Conservation (phyloP, 495 filamentous ascomycete species). For the Aspergillus sparsus region DNA sequence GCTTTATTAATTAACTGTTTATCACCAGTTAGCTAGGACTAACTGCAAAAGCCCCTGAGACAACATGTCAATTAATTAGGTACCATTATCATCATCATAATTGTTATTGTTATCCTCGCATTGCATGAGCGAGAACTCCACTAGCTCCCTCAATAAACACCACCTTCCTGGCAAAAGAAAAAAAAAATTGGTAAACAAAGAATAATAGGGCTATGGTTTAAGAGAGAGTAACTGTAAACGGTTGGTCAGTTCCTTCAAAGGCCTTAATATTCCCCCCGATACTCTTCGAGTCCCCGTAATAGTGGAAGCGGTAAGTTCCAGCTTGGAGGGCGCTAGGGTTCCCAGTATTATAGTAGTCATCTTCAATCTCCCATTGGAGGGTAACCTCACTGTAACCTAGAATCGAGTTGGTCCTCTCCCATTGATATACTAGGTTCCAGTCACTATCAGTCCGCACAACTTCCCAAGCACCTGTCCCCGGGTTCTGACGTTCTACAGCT, state of each 20-base stretch:
- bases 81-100: neutral
- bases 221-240: conserved; percentile 54
- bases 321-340: conserved; percentile 42
- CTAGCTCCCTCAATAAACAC: too few relatives aligned
- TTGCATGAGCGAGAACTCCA: too few relatives aligned
- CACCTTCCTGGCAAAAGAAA: neutral
- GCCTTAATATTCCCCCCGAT: conserved; percentile 62
- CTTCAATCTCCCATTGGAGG: conserved; percentile 77
- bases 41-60: too few relatives aligned
- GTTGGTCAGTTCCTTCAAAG: conserved; percentile 75
- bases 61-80: too few relatives aligned
- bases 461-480: conserved; percentile 57
- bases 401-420: conserved; percentile 71
- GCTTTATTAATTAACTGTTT: too few relatives aligned
- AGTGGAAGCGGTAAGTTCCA: conserved; percentile 78
- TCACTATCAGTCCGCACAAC: conserved; percentile 72
- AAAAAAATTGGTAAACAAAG: too few relatives aligned
- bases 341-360: conserved; percentile 46
- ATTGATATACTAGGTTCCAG: conserved; percentile 78
- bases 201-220: neutral
- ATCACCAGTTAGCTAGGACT: too few relatives aligned
- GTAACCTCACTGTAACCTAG: conserved; percentile 78
- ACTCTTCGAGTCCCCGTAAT: conserved; percentile 82
- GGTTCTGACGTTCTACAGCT: conserved; percentile 68
- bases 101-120: too few relatives aligned